These are phyloP conservation scores for Haplographium delicatum DNA, from an alignment of 495 filamentous ascomycete species.

Conservation along the genomic window DNA sequence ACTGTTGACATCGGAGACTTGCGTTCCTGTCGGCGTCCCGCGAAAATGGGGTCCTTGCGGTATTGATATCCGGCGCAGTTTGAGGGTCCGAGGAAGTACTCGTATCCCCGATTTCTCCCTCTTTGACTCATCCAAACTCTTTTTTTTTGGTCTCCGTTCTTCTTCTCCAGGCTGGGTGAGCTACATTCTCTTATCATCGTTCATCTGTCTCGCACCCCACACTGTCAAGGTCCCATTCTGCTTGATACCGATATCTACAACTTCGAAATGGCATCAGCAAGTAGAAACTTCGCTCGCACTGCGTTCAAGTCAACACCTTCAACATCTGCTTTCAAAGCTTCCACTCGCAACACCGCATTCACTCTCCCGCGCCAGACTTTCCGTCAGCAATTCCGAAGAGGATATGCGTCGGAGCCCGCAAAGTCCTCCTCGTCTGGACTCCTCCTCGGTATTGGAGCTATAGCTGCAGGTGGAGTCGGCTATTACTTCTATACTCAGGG, in stretches of 20 bases:
- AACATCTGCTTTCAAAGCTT: slow-evolving; percentile 30
- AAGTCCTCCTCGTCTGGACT: slow-evolving; percentile 50
- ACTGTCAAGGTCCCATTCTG: background rate
- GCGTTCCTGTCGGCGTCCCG: background rate
- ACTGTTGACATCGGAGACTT: background rate
- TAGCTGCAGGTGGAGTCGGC: slow-evolving; percentile 60
- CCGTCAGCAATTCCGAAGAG: slow-evolving; percentile 61
- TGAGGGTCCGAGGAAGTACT: background rate
- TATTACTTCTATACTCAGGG: slow-evolving; percentile 66
- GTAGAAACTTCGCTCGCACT: slow-evolving; percentile 23
- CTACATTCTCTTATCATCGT: background rate
- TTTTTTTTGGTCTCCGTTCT: background rate
- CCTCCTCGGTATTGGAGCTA: slow-evolving; percentile 45
- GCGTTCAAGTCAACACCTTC: slow-evolving; percentile 18
- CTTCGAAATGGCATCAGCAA: slow-evolving; percentile 18
- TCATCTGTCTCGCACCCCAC: background rate
- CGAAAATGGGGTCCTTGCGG: background rate
- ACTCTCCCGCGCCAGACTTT: slow-evolving; percentile 52
- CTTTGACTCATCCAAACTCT: background rate
- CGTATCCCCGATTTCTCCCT: too few species aligned
- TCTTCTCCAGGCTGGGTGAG: background rate
- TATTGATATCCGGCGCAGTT: background rate
- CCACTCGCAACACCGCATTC: slow-evolving; percentile 42
- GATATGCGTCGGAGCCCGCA: slow-evolving; percentile 62
- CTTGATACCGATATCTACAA: background rate